Percentiles rank a stretch among this genome's conserved stretches.
These are phyloP conservation scores for Chrysanthemum lavandulifolium DNA, from an alignment of 129 eudicot species.

Conservation along the genomic window DNA sequence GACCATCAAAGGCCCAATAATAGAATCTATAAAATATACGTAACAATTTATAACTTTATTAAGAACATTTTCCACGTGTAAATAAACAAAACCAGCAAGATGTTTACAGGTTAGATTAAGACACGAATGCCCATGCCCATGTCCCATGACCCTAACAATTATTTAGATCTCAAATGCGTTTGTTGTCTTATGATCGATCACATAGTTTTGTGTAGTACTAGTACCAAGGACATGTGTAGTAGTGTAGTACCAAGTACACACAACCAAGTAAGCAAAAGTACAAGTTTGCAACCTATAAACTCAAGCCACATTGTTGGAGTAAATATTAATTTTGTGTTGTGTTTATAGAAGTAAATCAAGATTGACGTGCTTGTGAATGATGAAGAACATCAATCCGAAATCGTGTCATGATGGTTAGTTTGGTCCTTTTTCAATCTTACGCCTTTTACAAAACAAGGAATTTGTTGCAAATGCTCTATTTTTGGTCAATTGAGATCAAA, in stretches of 20 bases:
- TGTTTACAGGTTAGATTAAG: no score
- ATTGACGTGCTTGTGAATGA: constrained; percentile 32
- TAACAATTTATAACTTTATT: no score
- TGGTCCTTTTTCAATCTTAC: not conserved
- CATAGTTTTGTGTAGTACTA: not conserved
- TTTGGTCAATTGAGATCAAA: no score
- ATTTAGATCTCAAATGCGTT: no score
- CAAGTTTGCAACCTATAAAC: not conserved
- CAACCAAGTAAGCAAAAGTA: constrained; percentile 14
- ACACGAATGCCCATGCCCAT: no score
- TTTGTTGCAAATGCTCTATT: no score
- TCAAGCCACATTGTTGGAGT: not conserved
- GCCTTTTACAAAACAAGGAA: no score
- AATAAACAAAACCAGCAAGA: no score
- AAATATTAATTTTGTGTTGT: not conserved
- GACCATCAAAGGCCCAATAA: not conserved
- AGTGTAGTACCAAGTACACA: not conserved
- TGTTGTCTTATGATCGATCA: not conserved
- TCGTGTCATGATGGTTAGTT: not conserved
- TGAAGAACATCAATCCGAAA: constrained; percentile 5
- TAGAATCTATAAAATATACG: no score
- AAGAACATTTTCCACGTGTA: no score
- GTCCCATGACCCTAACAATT: no score
- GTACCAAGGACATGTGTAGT: not conserved
- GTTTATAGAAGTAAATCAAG: constrained; percentile 17